A percentile compares a stretch with the other conserved stretches of the same genome.
These are phyloP conservation scores for Sisymbrium altissimum DNA, from an alignment of 345 rosid genomes.

Conservation along the genomic window DNA sequence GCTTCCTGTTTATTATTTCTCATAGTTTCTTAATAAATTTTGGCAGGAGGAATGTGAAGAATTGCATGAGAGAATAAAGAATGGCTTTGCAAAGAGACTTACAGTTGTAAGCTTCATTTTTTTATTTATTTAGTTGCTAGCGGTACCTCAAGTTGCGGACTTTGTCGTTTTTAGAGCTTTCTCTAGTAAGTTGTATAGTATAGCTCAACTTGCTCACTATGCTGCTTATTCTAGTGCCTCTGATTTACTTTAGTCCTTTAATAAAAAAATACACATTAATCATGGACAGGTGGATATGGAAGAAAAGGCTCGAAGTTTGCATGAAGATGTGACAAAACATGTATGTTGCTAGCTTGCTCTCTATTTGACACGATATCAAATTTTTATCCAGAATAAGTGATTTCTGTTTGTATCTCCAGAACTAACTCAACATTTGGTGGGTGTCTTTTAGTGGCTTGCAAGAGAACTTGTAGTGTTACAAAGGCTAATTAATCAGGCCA, in stretches of 20 bases:
- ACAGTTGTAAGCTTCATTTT: constrained; percentile 56
- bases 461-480: constrained; percentile 55
- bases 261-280: constrained; percentile 7
- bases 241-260: not conserved
- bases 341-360: constrained; percentile 42
- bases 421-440: constrained; percentile 14
- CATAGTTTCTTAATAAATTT: constrained; percentile 24
- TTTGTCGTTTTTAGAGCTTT: not conserved
- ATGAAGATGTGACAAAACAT: constrained; percentile 72
- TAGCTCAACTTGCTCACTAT: not conserved
- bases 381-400: not conserved
- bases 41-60: constrained; percentile 85
- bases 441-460: constrained; percentile 59
- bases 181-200: not conserved
- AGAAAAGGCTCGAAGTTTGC: constrained; percentile 57
- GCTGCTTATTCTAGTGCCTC: not conserved
- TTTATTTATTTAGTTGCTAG: not conserved
- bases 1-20: not conserved
- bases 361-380: not conserved
- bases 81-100: constrained; percentile 54
- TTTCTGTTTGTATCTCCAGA: not conserved
- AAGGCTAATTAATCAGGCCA: constrained; percentile 62
- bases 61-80: constrained; percentile 49
- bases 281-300: constrained; percentile 60
- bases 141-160: not conserved